Conservation (phyloP, 345 rosid genomes). For the Brassica incana region DNA sequence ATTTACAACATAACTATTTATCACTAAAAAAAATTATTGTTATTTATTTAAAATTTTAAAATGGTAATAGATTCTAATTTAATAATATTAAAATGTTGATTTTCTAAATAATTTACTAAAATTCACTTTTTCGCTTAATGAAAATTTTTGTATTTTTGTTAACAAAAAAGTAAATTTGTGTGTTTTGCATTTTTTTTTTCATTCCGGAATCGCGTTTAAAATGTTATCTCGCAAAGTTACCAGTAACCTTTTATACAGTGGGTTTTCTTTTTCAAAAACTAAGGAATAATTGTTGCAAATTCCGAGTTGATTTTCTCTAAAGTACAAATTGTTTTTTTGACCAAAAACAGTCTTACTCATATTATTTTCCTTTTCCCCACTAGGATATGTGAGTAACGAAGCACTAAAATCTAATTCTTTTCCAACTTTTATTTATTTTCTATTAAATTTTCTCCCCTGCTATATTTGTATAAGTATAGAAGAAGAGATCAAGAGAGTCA, state of each 20-base stretch:
- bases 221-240: no score
- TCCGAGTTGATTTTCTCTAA: not conserved
- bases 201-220: no score
- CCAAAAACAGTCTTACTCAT: not conserved
- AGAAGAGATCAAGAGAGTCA: slow-evolving; percentile 7
- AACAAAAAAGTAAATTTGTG: no score
- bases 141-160: no score
- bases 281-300: not conserved
- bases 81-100: no score
- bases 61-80: no score
- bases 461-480: slow-evolving; percentile 26
- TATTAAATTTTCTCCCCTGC: not conserved
- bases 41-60: no score
- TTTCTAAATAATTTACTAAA: no score
- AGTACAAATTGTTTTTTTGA: slow-evolving; percentile 11
- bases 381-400: slow-evolving; percentile 24
- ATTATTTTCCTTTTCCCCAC: slow-evolving; percentile 3
- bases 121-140: no score
- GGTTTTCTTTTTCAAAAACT: not conserved
- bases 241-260: not conserved
- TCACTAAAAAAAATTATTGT: no score
- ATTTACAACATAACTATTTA: no score
- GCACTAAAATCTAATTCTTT: slow-evolving; percentile 27
- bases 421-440: slow-evolving; percentile 2
- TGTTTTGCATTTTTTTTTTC: no score